A percentile compares a stretch with the other conserved stretches of the same genome.
phyloP scores from a whole-genome alignment of 2,329 filamentous ascomycete species.

The Cercospora sesami region DNA sequence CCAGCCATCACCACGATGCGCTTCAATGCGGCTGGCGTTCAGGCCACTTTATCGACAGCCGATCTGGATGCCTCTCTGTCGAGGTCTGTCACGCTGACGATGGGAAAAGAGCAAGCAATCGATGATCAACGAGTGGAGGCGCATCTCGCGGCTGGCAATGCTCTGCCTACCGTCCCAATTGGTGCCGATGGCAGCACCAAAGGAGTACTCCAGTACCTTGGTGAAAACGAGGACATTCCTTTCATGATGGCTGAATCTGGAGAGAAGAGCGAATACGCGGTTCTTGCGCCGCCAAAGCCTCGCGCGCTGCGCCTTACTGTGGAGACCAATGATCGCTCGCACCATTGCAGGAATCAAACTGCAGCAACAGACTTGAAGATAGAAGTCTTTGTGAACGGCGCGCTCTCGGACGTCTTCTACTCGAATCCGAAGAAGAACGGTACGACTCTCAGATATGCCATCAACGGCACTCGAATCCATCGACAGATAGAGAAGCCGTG shows the following conservation, averaged over 20 bases:
- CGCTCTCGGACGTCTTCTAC: slow-evolving; percentile 37
- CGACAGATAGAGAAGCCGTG: slow-evolving; percentile 48
- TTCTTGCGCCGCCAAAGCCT: slow-evolving; percentile 6
- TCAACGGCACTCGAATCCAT: slow-evolving; percentile 44
- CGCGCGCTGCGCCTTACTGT: slow-evolving; percentile 21
- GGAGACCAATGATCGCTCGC: slow-evolving; percentile 11
- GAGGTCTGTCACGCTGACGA: slow-evolving; percentile 22
- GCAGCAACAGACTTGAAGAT: slow-evolving; percentile 44
- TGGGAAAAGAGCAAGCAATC: slow-evolving; percentile 22
- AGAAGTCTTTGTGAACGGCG: slow-evolving; percentile 52
- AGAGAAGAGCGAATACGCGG: neutral
- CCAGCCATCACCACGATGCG: neutral
- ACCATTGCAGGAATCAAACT: neutral
- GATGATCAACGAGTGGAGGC: slow-evolving; percentile 26
- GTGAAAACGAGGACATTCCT: slow-evolving; percentile 35
- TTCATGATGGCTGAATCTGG: slow-evolving; percentile 39
- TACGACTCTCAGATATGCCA: slow-evolving; percentile 24
- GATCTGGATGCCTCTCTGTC: slow-evolving; percentile 29
- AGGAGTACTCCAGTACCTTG: slow-evolving; percentile 36
- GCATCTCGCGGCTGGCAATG: slow-evolving; percentile 16
- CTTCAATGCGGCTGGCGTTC: slow-evolving; percentile 34
- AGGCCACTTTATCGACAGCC: slow-evolving; percentile 30
- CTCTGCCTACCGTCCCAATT: slow-evolving; percentile 30
- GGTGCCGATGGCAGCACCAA: slow-evolving; percentile 21
- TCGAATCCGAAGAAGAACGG: slow-evolving; percentile 23